Conservation (phyloP, 1,139 yeast species). For the Pichia sp. region DNA sequence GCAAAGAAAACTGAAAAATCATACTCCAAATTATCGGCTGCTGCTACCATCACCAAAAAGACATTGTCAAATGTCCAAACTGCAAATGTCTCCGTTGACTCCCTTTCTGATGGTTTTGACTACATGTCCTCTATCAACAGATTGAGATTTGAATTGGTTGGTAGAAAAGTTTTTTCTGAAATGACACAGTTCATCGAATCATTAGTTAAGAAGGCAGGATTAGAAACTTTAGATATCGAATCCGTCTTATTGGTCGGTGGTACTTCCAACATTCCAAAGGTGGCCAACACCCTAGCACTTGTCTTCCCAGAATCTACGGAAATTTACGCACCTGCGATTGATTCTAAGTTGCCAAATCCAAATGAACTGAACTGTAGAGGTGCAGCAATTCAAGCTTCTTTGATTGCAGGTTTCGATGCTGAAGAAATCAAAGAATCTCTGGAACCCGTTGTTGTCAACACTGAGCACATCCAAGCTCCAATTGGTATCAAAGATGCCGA, state of each 20-base stretch:
- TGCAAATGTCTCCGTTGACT: slow-evolving; percentile 91
- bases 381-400: slow-evolving; percentile 94
- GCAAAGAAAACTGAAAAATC: slow-evolving; percentile 82
- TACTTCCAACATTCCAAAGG: slow-evolving; percentile 85
- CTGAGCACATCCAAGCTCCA: slow-evolving; percentile 80
- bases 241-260: slow-evolving; percentile 95
- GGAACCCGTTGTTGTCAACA: slow-evolving; percentile 81
- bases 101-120: slow-evolving; percentile 90
- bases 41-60: slow-evolving; percentile 81
- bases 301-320: slow-evolving; percentile 79
- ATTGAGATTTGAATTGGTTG: slow-evolving; percentile 85
- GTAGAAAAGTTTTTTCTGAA: slow-evolving; percentile 70
- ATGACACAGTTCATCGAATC: slow-evolving; percentile 74
- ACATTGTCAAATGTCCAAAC: slow-evolving; percentile 87
- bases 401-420: slow-evolving; percentile 77
- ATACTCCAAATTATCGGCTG: slow-evolving; percentile 80
- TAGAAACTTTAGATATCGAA: slow-evolving; percentile 82
- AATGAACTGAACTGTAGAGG: slow-evolving; percentile 90
- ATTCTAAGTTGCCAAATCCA: slow-evolving; percentile 78
- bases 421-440: slow-evolving; percentile 83
- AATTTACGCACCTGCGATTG: slow-evolving; percentile 72
- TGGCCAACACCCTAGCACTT: slow-evolving; percentile 67
- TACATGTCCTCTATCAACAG: slow-evolving; percentile 92
- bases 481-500: slow-evolving; percentile 78
- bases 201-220: slow-evolving; percentile 73